Percentiles rank a stretch among this genome's conserved stretches.
Evolutionary conservation across 805 yeast species (phyloP).

Genomic region (Millerozyma acaciae): DNA sequence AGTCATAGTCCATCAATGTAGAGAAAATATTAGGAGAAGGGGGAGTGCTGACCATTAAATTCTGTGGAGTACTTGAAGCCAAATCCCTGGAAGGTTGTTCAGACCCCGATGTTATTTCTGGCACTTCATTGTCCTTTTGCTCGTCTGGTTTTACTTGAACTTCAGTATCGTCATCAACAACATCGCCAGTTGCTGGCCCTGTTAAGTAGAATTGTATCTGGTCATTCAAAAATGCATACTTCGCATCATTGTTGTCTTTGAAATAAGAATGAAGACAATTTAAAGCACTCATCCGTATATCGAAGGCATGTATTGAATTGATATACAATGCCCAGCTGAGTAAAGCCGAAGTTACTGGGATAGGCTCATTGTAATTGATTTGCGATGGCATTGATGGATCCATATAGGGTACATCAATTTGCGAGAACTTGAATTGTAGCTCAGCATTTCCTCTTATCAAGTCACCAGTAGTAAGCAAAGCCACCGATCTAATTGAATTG

Average conservation of each 20-base stretch:
- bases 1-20: conserved; percentile 72
- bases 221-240: conserved; percentile 57
- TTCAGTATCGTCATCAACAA: conserved; percentile 5
- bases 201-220: conserved; percentile 47
- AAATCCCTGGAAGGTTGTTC: conserved; percentile 3
- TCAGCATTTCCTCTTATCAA: conserved; percentile 62
- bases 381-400: conserved; percentile 64
- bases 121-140: conserved; percentile 6
- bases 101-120: not conserved
- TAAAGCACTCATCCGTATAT: conserved; percentile 71
- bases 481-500: conserved; percentile 58
- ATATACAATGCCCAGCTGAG: conserved; percentile 77
- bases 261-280: conserved; percentile 66
- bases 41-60: conserved; percentile 3
- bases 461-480: conserved; percentile 74
- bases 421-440: conserved; percentile 68
- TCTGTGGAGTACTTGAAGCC: not conserved
- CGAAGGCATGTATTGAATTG: conserved; percentile 82
- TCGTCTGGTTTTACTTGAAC: conserved; percentile 1
- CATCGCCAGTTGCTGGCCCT: conserved; percentile 10
- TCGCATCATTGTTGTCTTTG: conserved; percentile 57
- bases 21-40: conserved; percentile 57
- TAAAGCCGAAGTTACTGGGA: conserved; percentile 73
- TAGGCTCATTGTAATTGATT: conserved; percentile 29
- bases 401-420: conserved; percentile 87